These are phyloP conservation scores for Orbilia brochopaga DNA, from an alignment of 2,329 filamentous ascomycete genomes.

Conservation along the genomic window DNA sequence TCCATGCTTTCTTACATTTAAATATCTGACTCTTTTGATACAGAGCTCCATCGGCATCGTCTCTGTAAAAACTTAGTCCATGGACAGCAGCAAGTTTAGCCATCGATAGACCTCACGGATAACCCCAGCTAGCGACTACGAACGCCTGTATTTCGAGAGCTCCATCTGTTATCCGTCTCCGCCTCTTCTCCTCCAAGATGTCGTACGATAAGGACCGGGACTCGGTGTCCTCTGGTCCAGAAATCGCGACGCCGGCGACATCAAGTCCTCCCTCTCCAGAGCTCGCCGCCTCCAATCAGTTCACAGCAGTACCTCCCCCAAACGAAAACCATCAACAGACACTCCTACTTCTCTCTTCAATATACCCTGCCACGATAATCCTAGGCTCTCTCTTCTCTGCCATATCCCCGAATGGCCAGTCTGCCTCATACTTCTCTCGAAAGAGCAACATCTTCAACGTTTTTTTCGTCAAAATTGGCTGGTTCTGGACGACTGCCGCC, in stretches of 20 bases:
- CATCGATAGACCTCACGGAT: too few species aligned
- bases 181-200: constrained; percentile 11
- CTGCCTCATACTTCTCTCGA: constrained; percentile 85
- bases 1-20: too few species aligned
- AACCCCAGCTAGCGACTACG: too few species aligned
- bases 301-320: constrained; percentile 16
- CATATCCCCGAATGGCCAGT: constrained; percentile 72
- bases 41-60: too few species aligned
- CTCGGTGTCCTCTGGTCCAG: constrained; percentile 39
- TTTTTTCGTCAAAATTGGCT: constrained; percentile 92
- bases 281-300: constrained; percentile 24
- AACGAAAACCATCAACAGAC: constrained; percentile 36
- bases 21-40: too few species aligned
- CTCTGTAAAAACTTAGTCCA: too few species aligned
- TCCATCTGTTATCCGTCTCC: background rate
- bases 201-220: constrained; percentile 42
- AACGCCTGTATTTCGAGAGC: too few species aligned
- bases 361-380: constrained; percentile 79
- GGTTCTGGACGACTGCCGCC: constrained; percentile 83
- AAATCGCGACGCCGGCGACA: constrained; percentile 44
- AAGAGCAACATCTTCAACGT: constrained; percentile 93
- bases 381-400: constrained; percentile 81
- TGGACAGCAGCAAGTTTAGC: too few species aligned
- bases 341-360: constrained; percentile 63
- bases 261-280: constrained; percentile 39